These are phyloP conservation scores for Boletus insuetus DNA, from an alignment of 768 basidiomycete species.

Conservation along the genomic window DNA sequence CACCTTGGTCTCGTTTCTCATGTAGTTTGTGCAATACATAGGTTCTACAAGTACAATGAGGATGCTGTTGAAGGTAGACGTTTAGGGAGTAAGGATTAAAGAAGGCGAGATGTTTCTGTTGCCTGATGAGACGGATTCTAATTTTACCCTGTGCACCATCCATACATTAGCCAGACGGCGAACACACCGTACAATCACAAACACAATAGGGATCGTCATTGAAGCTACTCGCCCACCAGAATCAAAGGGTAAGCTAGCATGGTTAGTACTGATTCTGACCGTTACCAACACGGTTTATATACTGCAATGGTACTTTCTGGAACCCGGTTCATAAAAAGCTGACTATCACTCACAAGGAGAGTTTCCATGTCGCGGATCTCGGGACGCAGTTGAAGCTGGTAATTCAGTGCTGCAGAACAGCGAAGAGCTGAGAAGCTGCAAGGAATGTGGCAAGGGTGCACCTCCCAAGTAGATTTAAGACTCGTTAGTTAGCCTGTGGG, in stretches of 20 bases:
- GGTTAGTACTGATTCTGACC: not conserved
- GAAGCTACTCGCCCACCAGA: constrained; percentile 79
- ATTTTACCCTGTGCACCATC: not conserved
- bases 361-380: constrained; percentile 85
- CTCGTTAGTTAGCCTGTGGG: constrained; percentile 1
- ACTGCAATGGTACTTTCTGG: constrained; percentile 89
- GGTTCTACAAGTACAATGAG: constrained; percentile 98
- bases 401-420: constrained; percentile 77
- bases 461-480: constrained; percentile 45
- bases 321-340: constrained; percentile 56
- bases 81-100: constrained; percentile 85
- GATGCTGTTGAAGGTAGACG: constrained; percentile 81
- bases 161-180: constrained; percentile 45
- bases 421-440: constrained; percentile 65
- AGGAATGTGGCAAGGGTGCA: constrained; percentile 63
- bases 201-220: constrained; percentile 90
- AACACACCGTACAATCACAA: constrained; percentile 94
- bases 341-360: constrained; percentile 78
- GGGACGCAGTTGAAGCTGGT: constrained; percentile 92
- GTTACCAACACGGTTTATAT: constrained; percentile 41
- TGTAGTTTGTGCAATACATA: constrained; percentile 32
- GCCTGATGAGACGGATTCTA: constrained; percentile 56
- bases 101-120: constrained; percentile 98
- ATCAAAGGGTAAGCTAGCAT: constrained; percentile 58
- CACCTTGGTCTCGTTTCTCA: not conserved